Percentiles rank a stretch among this genome's conserved stretches.
Evolutionary conservation across 208 protist genomes (phyloP).

Genomic region (Leishmania tropica): DNA sequence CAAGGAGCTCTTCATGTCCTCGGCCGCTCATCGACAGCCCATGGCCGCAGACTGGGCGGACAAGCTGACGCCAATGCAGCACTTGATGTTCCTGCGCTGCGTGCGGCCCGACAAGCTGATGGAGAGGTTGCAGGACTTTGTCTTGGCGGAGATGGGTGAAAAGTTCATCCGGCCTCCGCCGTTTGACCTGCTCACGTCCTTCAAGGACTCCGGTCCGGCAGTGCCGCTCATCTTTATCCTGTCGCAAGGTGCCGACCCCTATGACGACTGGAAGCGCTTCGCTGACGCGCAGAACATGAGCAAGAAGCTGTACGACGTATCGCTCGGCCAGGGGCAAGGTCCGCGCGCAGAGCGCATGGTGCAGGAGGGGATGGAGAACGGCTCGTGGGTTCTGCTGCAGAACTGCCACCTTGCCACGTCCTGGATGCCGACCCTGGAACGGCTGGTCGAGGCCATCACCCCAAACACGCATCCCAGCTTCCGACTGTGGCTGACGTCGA

Average conservation of each 20-base stretch:
- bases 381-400: slow-evolving; percentile 97
- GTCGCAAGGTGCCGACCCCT: slow-evolving; percentile 98
- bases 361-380: slow-evolving; percentile 93
- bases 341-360: slow-evolving; percentile 95
- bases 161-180: slow-evolving; percentile 96
- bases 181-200: slow-evolving; percentile 96
- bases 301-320: slow-evolving; percentile 96
- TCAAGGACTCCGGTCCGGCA: slow-evolving; percentile 91
- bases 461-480: slow-evolving; percentile 94
- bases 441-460: slow-evolving; percentile 93
- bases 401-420: slow-evolving; percentile 98
- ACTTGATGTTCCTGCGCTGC: slow-evolving; percentile 95
- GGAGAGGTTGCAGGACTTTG: slow-evolving; percentile 95
- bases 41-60: slow-evolving; percentile 80
- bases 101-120: slow-evolving; percentile 98
- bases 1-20: slow-evolving; percentile 92
- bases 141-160: slow-evolving; percentile 90
- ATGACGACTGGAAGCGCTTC: slow-evolving; percentile 96
- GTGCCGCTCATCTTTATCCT: slow-evolving; percentile 98
- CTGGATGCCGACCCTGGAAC: slow-evolving; percentile 98
- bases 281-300: slow-evolving; percentile 96
- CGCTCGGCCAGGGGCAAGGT: slow-evolving; percentile 99
- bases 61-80: slow-evolving; percentile 93
- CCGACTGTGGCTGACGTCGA: slow-evolving; percentile 98
- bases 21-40: slow-evolving; percentile 80